Percentiles rank a stretch among this genome's conserved stretches.
Conservation (phyloP, 768 basidiomycete species). For the Strobilomyces dryophilus region DNA sequence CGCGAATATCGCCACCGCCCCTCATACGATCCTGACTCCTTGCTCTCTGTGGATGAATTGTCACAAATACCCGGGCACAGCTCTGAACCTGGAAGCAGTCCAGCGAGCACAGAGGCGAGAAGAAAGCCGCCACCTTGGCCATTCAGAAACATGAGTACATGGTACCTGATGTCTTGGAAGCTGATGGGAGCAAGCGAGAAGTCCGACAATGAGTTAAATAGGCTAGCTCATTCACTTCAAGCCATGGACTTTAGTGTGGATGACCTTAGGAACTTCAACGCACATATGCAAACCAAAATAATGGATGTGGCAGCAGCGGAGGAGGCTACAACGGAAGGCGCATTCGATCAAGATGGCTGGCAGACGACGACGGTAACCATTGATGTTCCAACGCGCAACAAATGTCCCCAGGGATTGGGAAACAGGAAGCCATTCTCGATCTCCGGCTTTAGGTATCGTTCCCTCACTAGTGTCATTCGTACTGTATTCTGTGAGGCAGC, state of each 20-base stretch:
- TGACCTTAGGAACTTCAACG: neutral
- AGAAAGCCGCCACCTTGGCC: neutral
- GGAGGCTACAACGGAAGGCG: neutral
- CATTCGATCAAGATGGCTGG: neutral
- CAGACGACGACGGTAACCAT: neutral
- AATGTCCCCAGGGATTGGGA: too few relatives aligned
- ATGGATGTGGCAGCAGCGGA: neutral
- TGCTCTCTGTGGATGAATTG: neutral
- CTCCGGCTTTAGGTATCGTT: too few relatives aligned
- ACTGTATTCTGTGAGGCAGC: conserved; percentile 3
- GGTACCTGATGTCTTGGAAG: neutral
- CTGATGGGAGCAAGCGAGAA: neutral
- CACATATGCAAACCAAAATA: neutral
- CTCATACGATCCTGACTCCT: neutral
- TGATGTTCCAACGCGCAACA: too few relatives aligned
- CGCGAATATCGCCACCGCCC: neutral
- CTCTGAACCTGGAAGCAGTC: too few relatives aligned
- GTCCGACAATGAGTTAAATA: neutral
- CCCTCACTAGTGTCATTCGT: neutral
- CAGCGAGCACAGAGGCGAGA: too few relatives aligned
- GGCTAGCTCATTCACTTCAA: neutral
- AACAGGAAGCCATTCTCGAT: too few relatives aligned
- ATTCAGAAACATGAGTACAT: neutral
- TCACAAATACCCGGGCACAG: neutral
- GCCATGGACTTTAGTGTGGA: neutral